Evolutionary conservation across 345 rosid genomes (phyloP), one percentile per base, ranked within the genome.

Genomic region (Lumnitzera racemosa): DNA sequence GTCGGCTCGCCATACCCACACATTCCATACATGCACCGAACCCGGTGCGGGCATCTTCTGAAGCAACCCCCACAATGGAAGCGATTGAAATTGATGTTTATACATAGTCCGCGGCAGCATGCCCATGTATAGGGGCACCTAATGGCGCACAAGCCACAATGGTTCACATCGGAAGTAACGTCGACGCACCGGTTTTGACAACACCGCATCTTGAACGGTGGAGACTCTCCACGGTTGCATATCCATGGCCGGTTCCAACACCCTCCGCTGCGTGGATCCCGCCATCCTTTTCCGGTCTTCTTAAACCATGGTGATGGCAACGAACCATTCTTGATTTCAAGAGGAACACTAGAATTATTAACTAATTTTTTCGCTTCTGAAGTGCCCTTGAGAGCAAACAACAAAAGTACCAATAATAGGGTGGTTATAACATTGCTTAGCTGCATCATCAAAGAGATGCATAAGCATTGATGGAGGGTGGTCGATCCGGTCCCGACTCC

Each of bases 181-280:
- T 85, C 81, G 23, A 79, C 74, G 20, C 86, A 85, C 46, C 58
- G 74, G 76, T 79, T 65, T 52, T 66, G 60, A 53, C 86, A 82
- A 55, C 88, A 82, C 66, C 56, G 53, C 81, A 75, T 76, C 62
- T 67, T 69, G 48, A 67, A 59, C 0, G 59, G 61, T 2, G 64
- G 69, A 0, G 47, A 60, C 36, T 57, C 24, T 53, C 81, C 71
- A 24, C 7, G 64, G 49, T 47, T 56, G 54, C 91, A 85, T 60
- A 66, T 73, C 84, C 80, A 64, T 16, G 86, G 83, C 65, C 25
- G 64, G 0, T 2, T 52, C 72, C 62, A 11, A 69, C 91, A 85
- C 43, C 88, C 84, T 0, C 16, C 15, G 0, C 57, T 63, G 49
- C 80, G 50, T 0, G 58, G 69, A 48, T 59, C 58, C 54, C 46